Percentiles rank a stretch among this genome's conserved stretches.
These are phyloP conservation scores for Dipodascus geniculatus DNA, from an alignment of 805 yeast genomes.

Conservation along the genomic window DNA sequence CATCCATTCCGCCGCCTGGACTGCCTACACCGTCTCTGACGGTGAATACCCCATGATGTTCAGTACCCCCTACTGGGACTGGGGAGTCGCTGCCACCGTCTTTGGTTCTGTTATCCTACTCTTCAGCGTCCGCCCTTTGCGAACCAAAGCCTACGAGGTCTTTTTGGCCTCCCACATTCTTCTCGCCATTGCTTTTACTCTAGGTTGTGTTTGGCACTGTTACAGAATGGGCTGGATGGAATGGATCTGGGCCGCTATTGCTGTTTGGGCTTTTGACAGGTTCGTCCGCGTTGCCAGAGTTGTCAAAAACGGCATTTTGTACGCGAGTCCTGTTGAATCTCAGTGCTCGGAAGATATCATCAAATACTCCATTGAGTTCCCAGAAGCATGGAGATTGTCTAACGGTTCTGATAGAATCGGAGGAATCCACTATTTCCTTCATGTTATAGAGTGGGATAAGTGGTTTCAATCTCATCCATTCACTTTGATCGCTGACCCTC, in stretches of 20 bases:
- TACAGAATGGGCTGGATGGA: conserved; percentile 30
- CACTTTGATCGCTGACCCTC: conserved; percentile 27
- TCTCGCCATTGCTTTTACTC: conserved; percentile 41
- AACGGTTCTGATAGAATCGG: conserved; percentile 47
- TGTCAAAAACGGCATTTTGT: conserved; percentile 39
- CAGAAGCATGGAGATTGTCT: conserved; percentile 34
- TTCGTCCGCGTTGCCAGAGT: conserved; percentile 44
- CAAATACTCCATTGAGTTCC: conserved; percentile 24
- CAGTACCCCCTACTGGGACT: conserved; percentile 15
- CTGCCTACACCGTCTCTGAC: conserved; percentile 20
- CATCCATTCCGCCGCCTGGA: conserved; percentile 17
- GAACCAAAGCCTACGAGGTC: conserved; percentile 46
- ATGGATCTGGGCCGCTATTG: conserved; percentile 41
- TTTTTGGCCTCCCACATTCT: conserved; percentile 49
- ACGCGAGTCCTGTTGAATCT: conserved; percentile 10
- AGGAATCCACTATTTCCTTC: conserved; percentile 45
- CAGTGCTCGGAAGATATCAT: conserved; percentile 12
- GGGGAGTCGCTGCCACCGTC: conserved; percentile 36
- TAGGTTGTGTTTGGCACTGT: conserved; percentile 50
- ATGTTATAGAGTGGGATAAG: conserved; percentile 38
- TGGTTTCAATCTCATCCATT: conserved; percentile 74
- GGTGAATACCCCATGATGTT: conserved; percentile 8
- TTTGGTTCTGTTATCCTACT: conserved; percentile 33
- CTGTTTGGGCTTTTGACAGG: conserved; percentile 64
- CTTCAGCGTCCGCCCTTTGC: conserved; percentile 39